phyloP scores from a whole-genome alignment of 164 flowering plant genomes.

The Nymphaea colorata region DNA sequence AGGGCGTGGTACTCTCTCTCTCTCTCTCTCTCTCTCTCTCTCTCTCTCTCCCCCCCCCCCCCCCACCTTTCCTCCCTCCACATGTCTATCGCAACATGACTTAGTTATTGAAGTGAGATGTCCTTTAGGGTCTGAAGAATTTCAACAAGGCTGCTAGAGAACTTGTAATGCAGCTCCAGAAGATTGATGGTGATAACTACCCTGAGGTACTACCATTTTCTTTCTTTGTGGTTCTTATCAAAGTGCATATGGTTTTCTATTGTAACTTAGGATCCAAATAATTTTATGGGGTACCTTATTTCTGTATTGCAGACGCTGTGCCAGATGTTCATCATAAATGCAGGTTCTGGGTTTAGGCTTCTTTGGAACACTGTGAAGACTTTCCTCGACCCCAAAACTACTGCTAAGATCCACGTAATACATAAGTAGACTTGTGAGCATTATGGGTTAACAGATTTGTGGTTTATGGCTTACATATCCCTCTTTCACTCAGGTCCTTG shows the following conservation, averaged over 20 bases:
- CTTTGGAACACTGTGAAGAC: conserved; percentile 86
- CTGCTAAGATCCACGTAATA: conserved; percentile 82
- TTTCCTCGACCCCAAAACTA: conserved; percentile 84
- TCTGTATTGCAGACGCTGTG: conserved; percentile 51
- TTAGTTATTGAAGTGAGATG: background rate
- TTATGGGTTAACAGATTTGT: conserved; percentile 7
- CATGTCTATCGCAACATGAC: background rate
- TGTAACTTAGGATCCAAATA: background rate
- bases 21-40: background rate
- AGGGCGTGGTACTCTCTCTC: conserved; percentile 3
- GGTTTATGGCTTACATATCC: background rate
- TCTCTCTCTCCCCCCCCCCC: background rate
- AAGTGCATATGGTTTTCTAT: background rate
- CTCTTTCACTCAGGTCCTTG: conserved; percentile 46
- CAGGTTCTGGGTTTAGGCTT: conserved; percentile 91
- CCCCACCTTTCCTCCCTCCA: background rate
- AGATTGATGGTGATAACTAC: conserved; percentile 83
- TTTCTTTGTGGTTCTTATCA: background rate
- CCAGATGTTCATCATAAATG: conserved; percentile 92
- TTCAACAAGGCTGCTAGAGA: conserved; percentile 70
- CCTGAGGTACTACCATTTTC: conserved; percentile 47
- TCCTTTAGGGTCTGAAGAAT: conserved; percentile 42
- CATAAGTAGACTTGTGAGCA: too few species aligned
- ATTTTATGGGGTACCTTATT: background rate
- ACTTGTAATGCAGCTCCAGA: conserved; percentile 63